Evolutionary conservation across 148 eudicot species (phyloP).

Genomic region (Beta vulgaris): DNA sequence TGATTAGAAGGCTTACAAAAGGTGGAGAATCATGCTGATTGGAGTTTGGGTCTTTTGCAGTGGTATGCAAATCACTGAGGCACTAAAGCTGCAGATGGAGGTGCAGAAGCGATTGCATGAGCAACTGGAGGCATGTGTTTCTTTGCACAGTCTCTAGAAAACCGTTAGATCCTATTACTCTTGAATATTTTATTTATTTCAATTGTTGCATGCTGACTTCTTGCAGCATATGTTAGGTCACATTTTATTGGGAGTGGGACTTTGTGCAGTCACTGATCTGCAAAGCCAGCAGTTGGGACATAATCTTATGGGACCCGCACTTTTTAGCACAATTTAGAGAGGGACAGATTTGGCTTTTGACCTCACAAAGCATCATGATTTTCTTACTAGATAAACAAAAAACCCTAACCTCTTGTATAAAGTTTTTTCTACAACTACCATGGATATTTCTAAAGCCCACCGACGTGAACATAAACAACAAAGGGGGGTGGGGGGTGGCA

Average conservation of each 20-base stretch:
- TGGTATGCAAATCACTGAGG: conserved; percentile 53
- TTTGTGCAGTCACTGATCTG: too few relatives aligned
- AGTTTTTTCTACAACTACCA: too few relatives aligned
- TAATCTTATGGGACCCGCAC: too few relatives aligned
- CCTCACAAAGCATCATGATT: too few relatives aligned
- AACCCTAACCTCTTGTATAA: too few relatives aligned
- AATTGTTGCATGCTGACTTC: not conserved
- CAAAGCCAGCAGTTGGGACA: too few relatives aligned
- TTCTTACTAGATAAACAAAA: too few relatives aligned
- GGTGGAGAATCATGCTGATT: not conserved
- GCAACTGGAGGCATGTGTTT: conserved; percentile 51
- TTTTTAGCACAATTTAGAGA: too few relatives aligned
- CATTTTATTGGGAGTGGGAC: not conserved
- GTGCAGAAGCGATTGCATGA: conserved; percentile 61
- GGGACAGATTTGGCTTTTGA: too few relatives aligned
- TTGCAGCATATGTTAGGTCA: not conserved
- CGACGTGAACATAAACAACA: too few relatives aligned
- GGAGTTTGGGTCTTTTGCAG: not conserved
- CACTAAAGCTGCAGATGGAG: conserved; percentile 60
- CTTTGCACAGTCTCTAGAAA: not conserved
- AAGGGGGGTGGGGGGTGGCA: too few relatives aligned
- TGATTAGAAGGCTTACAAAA: not conserved
- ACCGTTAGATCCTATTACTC: not conserved
- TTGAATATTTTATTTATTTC: not conserved
- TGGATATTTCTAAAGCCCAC: too few relatives aligned